Conservation (phyloP, 2,329 filamentous ascomycete species). For the Pyrenochaeta sp. region DNA sequence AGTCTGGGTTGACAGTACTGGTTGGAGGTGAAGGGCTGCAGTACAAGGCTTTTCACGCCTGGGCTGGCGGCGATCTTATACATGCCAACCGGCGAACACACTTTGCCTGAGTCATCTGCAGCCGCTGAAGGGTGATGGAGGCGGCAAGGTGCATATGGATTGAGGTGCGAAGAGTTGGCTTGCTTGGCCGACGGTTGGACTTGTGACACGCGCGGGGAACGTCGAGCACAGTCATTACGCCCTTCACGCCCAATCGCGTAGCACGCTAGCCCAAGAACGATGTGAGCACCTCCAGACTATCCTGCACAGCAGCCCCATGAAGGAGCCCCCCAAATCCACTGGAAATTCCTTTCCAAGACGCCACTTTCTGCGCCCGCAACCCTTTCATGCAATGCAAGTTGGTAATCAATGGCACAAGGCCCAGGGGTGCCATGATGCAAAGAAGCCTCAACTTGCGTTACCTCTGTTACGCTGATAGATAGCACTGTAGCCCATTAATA, state of each 20-base stretch:
- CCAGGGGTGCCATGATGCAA: background rate
- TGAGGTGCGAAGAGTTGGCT: conserved; percentile 18
- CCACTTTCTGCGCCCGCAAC: background rate
- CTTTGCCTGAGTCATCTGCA: conserved; percentile 32
- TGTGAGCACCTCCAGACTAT: background rate
- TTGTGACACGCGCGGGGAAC: conserved; percentile 10
- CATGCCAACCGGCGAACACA: conserved; percentile 3
- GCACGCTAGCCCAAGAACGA: background rate
- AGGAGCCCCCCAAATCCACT: background rate
- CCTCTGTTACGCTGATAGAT: background rate
- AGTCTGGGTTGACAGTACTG: conserved; percentile 9
- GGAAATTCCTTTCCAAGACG: background rate
- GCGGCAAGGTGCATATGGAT: conserved; percentile 22
- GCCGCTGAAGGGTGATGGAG: conserved; percentile 13
- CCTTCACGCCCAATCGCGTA: conserved; percentile 9
- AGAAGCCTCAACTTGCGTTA: background rate
- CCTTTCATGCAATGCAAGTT: no score
- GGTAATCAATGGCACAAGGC: background rate
- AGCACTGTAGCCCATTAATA: background rate
- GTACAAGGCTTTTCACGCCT: conserved; percentile 2
- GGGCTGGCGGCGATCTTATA: conserved; percentile 28
- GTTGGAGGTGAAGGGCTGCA: conserved; percentile 10
- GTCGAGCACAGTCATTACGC: conserved; percentile 12
- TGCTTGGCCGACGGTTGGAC: conserved; percentile 21
- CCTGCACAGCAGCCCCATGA: background rate